Conservation (phyloP, 1,139 yeast genomes). For the Saccharomycopsis hybrid region DNA sequence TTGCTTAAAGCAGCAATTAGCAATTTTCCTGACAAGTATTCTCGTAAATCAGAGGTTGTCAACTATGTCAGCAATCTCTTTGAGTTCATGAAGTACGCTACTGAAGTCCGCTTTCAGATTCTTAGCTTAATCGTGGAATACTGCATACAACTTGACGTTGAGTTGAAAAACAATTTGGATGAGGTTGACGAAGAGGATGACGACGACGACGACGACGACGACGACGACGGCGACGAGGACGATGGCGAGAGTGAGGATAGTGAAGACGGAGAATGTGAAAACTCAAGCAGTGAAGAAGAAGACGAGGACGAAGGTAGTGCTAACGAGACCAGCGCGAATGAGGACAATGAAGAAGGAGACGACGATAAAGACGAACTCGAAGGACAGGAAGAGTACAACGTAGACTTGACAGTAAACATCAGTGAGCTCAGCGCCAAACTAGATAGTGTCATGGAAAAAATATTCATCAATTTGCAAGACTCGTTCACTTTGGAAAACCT, state of each 20-base stretch:
- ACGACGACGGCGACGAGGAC: conserved; percentile 12
- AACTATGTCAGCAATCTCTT: conserved; percentile 65
- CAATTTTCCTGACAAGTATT: conserved; percentile 76
- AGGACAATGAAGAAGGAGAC: conserved; percentile 15
- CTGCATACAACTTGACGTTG: conserved; percentile 87
- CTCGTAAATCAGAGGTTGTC: conserved; percentile 45
- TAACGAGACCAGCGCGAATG: conserved; percentile 24
- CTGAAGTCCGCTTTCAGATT: conserved; percentile 62
- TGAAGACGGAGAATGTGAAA: not conserved
- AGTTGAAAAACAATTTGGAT: conserved; percentile 80
- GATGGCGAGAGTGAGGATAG: conserved; percentile 20
- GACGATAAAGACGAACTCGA: conserved; percentile 8
- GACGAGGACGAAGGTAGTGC: conserved; percentile 31
- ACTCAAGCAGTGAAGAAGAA: conserved; percentile 30
- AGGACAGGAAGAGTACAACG: conserved; percentile 12
- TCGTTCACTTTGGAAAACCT: conserved; percentile 34
- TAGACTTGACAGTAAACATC: conserved; percentile 8
- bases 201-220: conserved; percentile 39
- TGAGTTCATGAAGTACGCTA: conserved; percentile 55
- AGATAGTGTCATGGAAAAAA: conserved; percentile 15
- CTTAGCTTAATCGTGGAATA: conserved; percentile 81
- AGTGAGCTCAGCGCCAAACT: conserved; percentile 10
- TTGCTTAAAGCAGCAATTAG: conserved; percentile 54
- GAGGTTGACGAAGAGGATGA: conserved; percentile 77
- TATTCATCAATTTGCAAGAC: conserved; percentile 9